A percentile compares a stretch with the other conserved stretches of the same genome.
These are phyloP conservation scores for Fusarium guadeloupense DNA, from an alignment of 2,329 filamentous ascomycete genomes.

Conservation along the genomic window DNA sequence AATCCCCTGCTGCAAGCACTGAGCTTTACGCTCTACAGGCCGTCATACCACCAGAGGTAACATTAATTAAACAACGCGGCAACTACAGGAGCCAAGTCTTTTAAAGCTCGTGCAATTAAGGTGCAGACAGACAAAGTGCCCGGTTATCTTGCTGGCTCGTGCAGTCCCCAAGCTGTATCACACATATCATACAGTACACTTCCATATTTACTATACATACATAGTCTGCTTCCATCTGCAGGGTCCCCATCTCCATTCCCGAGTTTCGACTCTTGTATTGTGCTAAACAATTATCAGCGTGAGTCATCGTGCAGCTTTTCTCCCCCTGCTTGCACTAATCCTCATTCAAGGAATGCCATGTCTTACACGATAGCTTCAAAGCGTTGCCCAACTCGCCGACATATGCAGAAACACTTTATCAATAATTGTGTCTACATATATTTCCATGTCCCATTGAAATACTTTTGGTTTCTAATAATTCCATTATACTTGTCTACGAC, in stretches of 20 bases:
- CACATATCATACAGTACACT: not conserved
- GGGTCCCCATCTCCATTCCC: conserved; percentile 27
- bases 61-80: conserved; percentile 18
- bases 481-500: not conserved
- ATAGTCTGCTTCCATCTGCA: conserved; percentile 22
- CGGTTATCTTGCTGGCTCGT: conserved; percentile 24
- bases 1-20: not conserved
- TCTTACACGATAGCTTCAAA: conserved; percentile 27
- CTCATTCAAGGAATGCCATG: conserved; percentile 30
- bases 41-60: conserved; percentile 9
- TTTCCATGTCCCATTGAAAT: not conserved
- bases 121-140: conserved; percentile 12
- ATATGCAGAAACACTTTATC: not conserved
- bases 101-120: conserved; percentile 5
- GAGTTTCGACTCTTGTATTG: conserved; percentile 1
- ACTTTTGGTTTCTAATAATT: not conserved
- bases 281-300: conserved; percentile 1
- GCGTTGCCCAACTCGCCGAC: not conserved
- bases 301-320: conserved; percentile 11
- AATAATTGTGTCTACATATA: not conserved
- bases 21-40: not conserved
- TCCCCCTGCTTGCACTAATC: not conserved
- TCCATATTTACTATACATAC: too few relatives aligned
- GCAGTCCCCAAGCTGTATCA: conserved; percentile 3
- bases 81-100: not conserved